phyloP scores from a whole-genome alignment of 2,329 filamentous ascomycete genomes.

The Periconia sp. region DNA sequence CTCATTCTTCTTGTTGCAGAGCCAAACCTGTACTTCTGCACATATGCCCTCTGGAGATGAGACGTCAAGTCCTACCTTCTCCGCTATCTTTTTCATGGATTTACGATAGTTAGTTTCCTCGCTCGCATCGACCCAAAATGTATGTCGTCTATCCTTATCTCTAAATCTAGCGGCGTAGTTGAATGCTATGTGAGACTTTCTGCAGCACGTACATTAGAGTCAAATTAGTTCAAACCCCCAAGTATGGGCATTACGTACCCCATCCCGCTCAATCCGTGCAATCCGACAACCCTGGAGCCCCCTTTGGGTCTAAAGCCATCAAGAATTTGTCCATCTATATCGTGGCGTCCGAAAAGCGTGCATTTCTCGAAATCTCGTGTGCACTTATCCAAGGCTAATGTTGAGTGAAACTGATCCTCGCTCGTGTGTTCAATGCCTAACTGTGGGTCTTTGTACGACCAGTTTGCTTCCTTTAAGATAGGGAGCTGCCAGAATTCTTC shows the following conservation, averaged over 20 bases:
- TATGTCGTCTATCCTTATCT: not conserved
- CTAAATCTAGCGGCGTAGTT: not conserved
- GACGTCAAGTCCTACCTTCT: not conserved
- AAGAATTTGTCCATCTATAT: not conserved
- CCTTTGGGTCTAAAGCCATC: too few relatives aligned
- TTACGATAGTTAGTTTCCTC: not conserved
- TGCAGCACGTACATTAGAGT: not conserved
- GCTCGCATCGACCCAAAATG: constrained; percentile 7
- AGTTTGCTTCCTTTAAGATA: not conserved
- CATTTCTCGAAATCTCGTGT: too few relatives aligned
- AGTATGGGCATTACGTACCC: not conserved
- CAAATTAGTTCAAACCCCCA: not conserved
- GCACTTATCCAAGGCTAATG: not conserved
- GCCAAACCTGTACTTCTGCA: not conserved
- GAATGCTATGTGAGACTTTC: constrained; percentile 6
- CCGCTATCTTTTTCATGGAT: not conserved
- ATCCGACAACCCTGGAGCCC: too few relatives aligned
- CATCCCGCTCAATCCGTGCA: not conserved
- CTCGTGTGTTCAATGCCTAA: not conserved
- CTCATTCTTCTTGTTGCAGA: not conserved
- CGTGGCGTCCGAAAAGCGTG: not conserved
- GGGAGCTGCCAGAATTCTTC: not conserved
- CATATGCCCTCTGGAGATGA: not conserved
- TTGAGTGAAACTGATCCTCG: too few relatives aligned
- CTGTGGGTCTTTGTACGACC: not conserved